Conservation (phyloP, 2,329 filamentous ascomycete genomes). For the Akanthomyces muscarius region DNA sequence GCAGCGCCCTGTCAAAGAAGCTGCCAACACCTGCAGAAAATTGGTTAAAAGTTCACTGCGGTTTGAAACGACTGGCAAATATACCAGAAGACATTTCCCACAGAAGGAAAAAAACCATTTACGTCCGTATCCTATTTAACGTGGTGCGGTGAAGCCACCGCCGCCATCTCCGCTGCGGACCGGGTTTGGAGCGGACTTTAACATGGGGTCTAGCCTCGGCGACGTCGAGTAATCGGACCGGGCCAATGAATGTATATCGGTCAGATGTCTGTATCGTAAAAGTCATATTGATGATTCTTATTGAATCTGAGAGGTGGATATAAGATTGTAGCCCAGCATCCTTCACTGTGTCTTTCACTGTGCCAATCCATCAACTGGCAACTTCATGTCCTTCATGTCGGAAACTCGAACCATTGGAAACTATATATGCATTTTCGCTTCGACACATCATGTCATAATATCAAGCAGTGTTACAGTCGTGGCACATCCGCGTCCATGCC, state of each 20-base stretch:
- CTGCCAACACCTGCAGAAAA: too few species aligned
- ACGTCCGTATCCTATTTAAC: not conserved
- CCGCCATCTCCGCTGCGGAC: constrained; percentile 10
- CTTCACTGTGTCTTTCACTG: not conserved
- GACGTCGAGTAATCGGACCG: not conserved
- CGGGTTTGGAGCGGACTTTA: constrained; percentile 13
- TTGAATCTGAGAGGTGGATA: not conserved
- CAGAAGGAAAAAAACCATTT: not conserved
- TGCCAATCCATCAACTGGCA: not conserved
- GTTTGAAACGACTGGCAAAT: too few species aligned
- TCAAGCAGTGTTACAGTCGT: constrained; percentile 28
- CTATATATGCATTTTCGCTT: not conserved
- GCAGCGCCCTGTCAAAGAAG: too few species aligned
- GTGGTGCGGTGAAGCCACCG: not conserved
- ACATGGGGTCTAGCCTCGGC: not conserved
- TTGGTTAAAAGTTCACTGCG: too few species aligned
- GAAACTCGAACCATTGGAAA: not conserved
- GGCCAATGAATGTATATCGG: not conserved
- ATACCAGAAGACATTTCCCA: too few species aligned
- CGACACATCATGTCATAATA: not conserved
- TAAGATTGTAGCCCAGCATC: not conserved
- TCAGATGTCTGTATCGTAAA: not conserved
- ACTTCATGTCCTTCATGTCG: not conserved
- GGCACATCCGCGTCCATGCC: constrained; percentile 37
- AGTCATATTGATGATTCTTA: not conserved